A percentile compares a stretch with the other conserved stretches of the same genome.
phyloP scores from a whole-genome alignment of 768 basidiomycete species.

The Termitomyces sp. region DNA sequence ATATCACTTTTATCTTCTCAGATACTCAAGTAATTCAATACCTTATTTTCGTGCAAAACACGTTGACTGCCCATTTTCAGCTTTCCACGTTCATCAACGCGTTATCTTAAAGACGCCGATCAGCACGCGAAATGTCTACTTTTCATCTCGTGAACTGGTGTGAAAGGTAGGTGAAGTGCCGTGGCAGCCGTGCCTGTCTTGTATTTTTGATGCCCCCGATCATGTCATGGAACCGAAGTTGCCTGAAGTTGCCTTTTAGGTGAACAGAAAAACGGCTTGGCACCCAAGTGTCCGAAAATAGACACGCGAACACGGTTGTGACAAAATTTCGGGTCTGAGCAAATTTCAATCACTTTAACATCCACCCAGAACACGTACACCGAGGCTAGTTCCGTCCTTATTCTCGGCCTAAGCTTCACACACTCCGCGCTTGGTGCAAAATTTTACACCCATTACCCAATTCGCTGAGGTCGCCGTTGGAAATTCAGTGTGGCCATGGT shows the following conservation, averaged over 20 bases:
- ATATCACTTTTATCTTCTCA: not conserved
- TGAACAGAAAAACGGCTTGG: too few relatives aligned
- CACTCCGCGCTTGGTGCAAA: constrained; percentile 18
- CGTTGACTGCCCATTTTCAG: not conserved
- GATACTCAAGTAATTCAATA: not conserved
- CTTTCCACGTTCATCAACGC: not conserved
- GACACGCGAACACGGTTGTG: not conserved
- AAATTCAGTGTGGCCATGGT: constrained; percentile 8
- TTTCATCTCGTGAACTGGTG: not conserved
- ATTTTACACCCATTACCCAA: constrained; percentile 3
- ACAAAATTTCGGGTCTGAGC: constrained; percentile 1
- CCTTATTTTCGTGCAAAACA: not conserved
- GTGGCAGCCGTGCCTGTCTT: not conserved
- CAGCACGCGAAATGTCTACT: not conserved
- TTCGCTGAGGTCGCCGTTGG: constrained; percentile 18
- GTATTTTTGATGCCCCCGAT: constrained; percentile 2
- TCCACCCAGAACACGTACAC: not conserved
- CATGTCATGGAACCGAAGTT: constrained; percentile 8
- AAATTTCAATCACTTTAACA: constrained; percentile 1
- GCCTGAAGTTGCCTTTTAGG: constrained; percentile 3
- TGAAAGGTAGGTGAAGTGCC: too few relatives aligned
- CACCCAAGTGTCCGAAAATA: constrained; percentile 4
- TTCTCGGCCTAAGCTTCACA: constrained; percentile 2
- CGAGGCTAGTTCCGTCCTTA: constrained; percentile 1
- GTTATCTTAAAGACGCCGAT: not conserved